Evolutionary conservation across 768 basidiomycete genomes (phyloP).

Genomic region (Boletus vermiculosoides): DNA sequence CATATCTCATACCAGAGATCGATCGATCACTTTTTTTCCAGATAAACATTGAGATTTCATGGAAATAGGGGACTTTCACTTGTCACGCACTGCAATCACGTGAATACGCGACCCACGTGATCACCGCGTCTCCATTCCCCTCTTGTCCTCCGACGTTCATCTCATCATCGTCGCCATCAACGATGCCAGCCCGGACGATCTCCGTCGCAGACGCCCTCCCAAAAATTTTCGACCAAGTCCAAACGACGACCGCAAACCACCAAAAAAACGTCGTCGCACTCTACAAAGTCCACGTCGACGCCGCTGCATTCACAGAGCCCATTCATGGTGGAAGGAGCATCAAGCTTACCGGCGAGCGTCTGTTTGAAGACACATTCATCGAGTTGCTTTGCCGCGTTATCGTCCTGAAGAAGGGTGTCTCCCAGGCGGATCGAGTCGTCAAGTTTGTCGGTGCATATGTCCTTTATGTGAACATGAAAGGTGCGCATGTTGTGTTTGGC

Average conservation of each 20-base stretch:
- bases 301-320: conserved; percentile 53
- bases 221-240: conserved; percentile 79
- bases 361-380: conserved; percentile 68
- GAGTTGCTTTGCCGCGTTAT: conserved; percentile 60
- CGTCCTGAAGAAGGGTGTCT: conserved; percentile 75
- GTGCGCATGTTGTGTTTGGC: conserved; percentile 42
- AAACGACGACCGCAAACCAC: conserved; percentile 69
- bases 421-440: conserved; percentile 70
- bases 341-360: conserved; percentile 71
- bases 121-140: not conserved
- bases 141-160: not conserved
- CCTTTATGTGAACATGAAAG: conserved; percentile 72
- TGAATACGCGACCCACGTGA: conserved; percentile 17
- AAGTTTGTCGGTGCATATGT: conserved; percentile 84
- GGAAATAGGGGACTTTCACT: too few species aligned
- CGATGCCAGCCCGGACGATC: conserved; percentile 19
- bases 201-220: conserved; percentile 17
- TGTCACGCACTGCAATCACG: not conserved
- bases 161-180: not conserved
- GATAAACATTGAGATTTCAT: too few species aligned
- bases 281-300: conserved; percentile 72
- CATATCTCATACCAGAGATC: too few species aligned
- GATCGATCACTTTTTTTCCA: too few species aligned
- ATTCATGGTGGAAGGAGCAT: conserved; percentile 47
- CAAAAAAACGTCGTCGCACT: conserved; percentile 86